Base-by-base conservation (phyloP, 192 early-diverging fungal genomes). In the Backusella parvicylindrica region DNA sequence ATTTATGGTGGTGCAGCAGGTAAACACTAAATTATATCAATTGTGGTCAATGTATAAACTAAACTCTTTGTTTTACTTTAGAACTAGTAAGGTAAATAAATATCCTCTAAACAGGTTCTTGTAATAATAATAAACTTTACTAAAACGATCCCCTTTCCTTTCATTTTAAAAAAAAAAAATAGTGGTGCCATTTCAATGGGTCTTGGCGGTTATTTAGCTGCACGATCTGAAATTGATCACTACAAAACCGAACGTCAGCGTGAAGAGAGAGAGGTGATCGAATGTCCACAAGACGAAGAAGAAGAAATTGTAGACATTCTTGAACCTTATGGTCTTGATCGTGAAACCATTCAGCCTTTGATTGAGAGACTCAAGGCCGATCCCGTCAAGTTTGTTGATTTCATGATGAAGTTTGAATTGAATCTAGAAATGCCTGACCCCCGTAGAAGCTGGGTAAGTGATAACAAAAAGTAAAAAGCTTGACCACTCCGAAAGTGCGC, bases 341-440 rank as follows among this genome's bases (percentile, higher is more conserved):
- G 82, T 3, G 68, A 75, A 6, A 77, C 77, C 16, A 53, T 90
- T 23, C 68, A 82, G 21, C 91, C 91, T 21, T 35, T 92, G 32
- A 76, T 92, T 43, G 73, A 74, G 7, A 80, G 77, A n/a, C 81
- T 92, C 49, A 75, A 77, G 38, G 68, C 68, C 11, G 76, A 92
- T 79, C 86, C 86, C 23, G 81, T 83, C 18, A 80, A 84, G 64
- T 89, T 87, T 84, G 88, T 92, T 30, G 89, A 92, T 53, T 92
- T 92, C 66, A 92, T 92, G 91, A 92, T 92, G 91, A 83, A 87
- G 64, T 89, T 90, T 77, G 89, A 92, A 78, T 75, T 92, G 32
- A 77, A 78, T 36, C 76, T 92, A 35, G 88, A 90, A 65, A 85
- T 81, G 68, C 90, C 90, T 18, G 83, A 87, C 68, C 73, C 82